These are phyloP conservation scores for Pseudogymnoascus sp. DNA, from an alignment of 2,329 filamentous ascomycete genomes.

Conservation along the genomic window DNA sequence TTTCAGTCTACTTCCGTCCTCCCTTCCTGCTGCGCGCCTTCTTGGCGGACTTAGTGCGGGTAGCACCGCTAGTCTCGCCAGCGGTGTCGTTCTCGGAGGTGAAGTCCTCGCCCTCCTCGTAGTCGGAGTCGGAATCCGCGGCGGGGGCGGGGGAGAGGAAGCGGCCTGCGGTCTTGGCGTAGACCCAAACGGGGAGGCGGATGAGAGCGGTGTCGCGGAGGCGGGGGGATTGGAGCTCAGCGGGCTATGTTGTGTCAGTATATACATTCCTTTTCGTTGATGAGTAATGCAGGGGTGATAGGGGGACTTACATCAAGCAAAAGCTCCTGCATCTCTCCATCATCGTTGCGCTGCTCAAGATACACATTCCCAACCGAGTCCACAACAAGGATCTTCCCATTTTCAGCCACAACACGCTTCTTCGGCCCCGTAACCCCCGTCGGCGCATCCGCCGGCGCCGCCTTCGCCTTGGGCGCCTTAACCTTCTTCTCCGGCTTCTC, in stretches of 20 bases:
- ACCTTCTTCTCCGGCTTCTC: slow-evolving; percentile 52
- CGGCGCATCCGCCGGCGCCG: slow-evolving; percentile 27
- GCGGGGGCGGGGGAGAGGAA: slow-evolving; percentile 34
- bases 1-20: neutral
- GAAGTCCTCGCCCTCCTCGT: slow-evolving; percentile 24
- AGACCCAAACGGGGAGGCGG: slow-evolving; percentile 68
- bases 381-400: slow-evolving; percentile 90
- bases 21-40: neutral
- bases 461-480: slow-evolving; percentile 38
- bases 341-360: slow-evolving; percentile 83
- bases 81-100: neutral
- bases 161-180: slow-evolving; percentile 47
- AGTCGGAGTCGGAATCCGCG: slow-evolving; percentile 32
- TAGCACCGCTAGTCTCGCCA: neutral
- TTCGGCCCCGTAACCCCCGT: slow-evolving; percentile 64
- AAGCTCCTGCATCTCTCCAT: slow-evolving; percentile 75
- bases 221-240: slow-evolving; percentile 71
- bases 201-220: slow-evolving; percentile 76
- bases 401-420: slow-evolving; percentile 85
- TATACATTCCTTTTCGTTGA: neutral
- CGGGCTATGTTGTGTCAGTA: slow-evolving; percentile 45
- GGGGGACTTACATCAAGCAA: slow-evolving; percentile 68
- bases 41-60: neutral
- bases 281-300: neutral
- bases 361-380: slow-evolving; percentile 89